These are phyloP conservation scores for Annulohypoxylon truncatum DNA, from an alignment of 2,329 filamentous ascomycete genomes.

Conservation along the genomic window DNA sequence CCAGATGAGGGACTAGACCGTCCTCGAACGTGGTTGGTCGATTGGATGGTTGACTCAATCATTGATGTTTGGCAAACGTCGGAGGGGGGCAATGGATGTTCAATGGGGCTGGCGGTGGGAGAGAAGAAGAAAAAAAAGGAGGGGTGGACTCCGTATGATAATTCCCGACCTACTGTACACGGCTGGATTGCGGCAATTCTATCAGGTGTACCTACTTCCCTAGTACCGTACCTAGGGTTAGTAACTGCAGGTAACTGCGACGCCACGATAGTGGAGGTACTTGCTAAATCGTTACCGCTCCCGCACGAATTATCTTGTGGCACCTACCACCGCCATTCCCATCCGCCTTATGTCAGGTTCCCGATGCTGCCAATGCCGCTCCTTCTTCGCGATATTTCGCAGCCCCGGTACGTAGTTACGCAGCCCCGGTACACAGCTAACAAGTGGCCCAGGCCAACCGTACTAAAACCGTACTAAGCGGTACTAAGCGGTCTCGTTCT, in stretches of 20 bases:
- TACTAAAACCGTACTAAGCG: constrained; percentile 23
- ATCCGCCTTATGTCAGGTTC: not conserved
- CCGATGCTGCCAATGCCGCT: constrained; percentile 9
- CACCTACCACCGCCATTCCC: not conserved
- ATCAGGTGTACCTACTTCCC: constrained; percentile 1
- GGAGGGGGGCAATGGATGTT: constrained; percentile 1
- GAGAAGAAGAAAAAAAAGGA: not conserved
- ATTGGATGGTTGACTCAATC: constrained; percentile 3
- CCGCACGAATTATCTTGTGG: constrained; percentile 24
- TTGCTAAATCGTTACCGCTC: constrained; percentile 1
- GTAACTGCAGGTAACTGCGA: constrained; percentile 6
- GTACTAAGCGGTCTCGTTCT: constrained; percentile 33
- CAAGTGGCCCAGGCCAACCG: constrained; percentile 5
- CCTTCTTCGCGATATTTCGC: not conserved
- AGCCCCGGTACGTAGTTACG: constrained; percentile 16
- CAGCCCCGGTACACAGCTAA: constrained; percentile 21
- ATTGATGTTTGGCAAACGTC: constrained; percentile 25
- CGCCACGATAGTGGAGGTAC: constrained; percentile 35
- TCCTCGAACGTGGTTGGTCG: constrained; percentile 23
- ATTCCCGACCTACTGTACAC: constrained; percentile 15
- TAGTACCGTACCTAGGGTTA: constrained; percentile 1
- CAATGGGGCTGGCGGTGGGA: constrained; percentile 21
- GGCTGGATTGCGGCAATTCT: not conserved
- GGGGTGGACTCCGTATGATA: constrained; percentile 15
- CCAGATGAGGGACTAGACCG: constrained; percentile 29